Percentiles rank a stretch among this genome's conserved stretches.
Conservation (phyloP, 768 basidiomycete species). For the Suillus paluster region DNA sequence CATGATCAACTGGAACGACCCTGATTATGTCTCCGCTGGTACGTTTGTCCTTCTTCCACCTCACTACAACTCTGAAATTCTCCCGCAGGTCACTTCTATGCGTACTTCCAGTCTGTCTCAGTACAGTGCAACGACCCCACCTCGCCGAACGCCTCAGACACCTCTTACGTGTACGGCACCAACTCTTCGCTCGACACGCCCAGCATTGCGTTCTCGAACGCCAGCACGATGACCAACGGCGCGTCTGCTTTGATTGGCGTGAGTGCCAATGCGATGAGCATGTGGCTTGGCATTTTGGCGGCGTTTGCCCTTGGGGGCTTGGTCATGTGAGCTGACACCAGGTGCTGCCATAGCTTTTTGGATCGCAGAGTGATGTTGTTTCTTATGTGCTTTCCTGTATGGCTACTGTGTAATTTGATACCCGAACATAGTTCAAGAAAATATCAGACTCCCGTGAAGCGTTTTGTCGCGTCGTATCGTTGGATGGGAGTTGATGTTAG, state of each 20-base stretch:
- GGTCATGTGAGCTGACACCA: conserved; percentile 19
- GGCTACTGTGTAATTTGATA: conserved; percentile 4
- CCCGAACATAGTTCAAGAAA: conserved; percentile 7
- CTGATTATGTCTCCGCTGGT: conserved; percentile 75
- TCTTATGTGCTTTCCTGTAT: neutral
- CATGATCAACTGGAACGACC: conserved; percentile 80
- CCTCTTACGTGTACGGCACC: conserved; percentile 66
- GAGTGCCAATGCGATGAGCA: conserved; percentile 16
- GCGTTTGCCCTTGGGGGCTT: conserved; percentile 19
- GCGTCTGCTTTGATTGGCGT: conserved; percentile 16
- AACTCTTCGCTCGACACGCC: conserved; percentile 60
- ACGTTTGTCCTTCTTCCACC: conserved; percentile 16
- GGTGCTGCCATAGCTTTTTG: neutral
- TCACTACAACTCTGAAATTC: neutral
- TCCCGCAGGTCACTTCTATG: conserved; percentile 67
- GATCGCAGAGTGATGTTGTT: neutral
- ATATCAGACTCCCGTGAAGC: conserved; percentile 1
- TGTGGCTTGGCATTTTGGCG: conserved; percentile 15
- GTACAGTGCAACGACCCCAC: conserved; percentile 64
- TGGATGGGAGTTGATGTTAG: no score
- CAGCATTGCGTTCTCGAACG: conserved; percentile 60
- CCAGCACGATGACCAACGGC: conserved; percentile 55
- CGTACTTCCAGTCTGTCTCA: conserved; percentile 61
- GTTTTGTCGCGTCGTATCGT: no score
- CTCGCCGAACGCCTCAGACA: conserved; percentile 47